A percentile compares a stretch with the other conserved stretches of the same genome.
Evolutionary conservation across 352 stramenopile species (phyloP).

Genomic region (Lagenidium sp.): DNA sequence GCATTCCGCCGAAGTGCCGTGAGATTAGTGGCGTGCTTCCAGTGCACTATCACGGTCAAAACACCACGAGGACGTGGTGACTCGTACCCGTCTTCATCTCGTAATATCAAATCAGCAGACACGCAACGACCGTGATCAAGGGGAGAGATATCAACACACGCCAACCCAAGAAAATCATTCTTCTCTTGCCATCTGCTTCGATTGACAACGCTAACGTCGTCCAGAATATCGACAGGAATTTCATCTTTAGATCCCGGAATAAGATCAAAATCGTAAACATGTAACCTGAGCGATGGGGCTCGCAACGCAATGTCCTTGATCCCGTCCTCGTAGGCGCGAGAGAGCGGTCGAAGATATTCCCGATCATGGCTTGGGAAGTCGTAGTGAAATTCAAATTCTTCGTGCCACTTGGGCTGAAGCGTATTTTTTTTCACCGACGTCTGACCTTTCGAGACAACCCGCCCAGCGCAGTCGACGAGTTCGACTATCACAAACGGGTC

Average conservation of each 20-base stretch:
- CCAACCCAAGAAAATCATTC: slow-evolving; percentile 38
- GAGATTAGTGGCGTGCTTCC: slow-evolving; percentile 22
- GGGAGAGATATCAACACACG: slow-evolving; percentile 22
- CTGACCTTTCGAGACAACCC: slow-evolving; percentile 26
- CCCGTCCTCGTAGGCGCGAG: no score
- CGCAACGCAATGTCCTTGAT: no score
- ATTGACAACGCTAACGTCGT: no score
- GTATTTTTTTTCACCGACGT: slow-evolving; percentile 45
- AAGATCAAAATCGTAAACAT: no score
- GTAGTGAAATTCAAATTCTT: slow-evolving; percentile 58
- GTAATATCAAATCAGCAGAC: slow-evolving; percentile 26
- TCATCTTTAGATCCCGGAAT: no score
- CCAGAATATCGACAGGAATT: no score
- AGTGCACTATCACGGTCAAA: slow-evolving; percentile 47
- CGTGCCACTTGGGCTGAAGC: slow-evolving; percentile 58
- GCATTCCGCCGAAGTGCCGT: slow-evolving; percentile 4
- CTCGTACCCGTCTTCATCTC: slow-evolving; percentile 17
- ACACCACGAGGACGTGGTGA: slow-evolving; percentile 20
- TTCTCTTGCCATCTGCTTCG: no score
- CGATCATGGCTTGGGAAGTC: slow-evolving; percentile 20
- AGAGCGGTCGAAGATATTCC: no score
- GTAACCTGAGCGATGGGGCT: no score
- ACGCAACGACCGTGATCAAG: slow-evolving; percentile 35
- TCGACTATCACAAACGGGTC: slow-evolving; percentile 51
- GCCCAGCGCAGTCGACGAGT: slow-evolving; percentile 12